These are phyloP conservation scores for Globisporangium iwayamae DNA, from an alignment of 352 stramenopile species.

Conservation along the genomic window DNA sequence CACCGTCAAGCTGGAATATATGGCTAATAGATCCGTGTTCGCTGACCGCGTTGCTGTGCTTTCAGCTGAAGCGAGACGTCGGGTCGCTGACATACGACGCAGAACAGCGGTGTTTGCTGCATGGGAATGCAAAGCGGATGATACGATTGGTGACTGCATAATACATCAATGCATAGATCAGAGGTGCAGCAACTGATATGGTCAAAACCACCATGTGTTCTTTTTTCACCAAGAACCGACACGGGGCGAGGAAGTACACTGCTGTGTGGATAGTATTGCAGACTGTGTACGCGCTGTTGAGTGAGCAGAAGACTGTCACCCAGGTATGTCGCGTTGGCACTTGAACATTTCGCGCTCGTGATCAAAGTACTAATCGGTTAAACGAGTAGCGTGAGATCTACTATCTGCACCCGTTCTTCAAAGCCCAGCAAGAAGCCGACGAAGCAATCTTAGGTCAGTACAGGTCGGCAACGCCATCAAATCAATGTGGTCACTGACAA, in stretches of 20 bases:
- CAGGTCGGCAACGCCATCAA: no score
- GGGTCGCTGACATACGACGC: constrained; percentile 61
- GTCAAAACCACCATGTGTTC: no score
- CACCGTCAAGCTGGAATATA: background rate
- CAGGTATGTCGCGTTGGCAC: constrained; percentile 34
- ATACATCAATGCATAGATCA: no score
- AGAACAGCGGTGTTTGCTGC: constrained; percentile 43
- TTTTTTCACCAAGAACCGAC: constrained; percentile 29
- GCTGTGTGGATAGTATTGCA: constrained; percentile 81
- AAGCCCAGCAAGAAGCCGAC: constrained; percentile 71
- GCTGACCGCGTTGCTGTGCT: background rate
- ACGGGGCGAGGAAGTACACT: constrained; percentile 76
- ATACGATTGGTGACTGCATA: constrained; percentile 48
- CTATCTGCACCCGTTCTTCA: constrained; percentile 85
- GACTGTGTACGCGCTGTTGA: constrained; percentile 63
- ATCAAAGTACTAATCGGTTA: background rate
- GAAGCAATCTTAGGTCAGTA: constrained; percentile 74
- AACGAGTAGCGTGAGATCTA: constrained; percentile 68
- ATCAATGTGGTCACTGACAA: no score
- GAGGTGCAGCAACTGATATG: no score
- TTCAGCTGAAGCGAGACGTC: constrained; percentile 51
- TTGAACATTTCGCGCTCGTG: background rate
- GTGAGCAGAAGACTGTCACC: constrained; percentile 76
- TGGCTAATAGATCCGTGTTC: background rate
- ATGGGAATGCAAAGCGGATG: constrained; percentile 51